Base-by-base conservation (phyloP, 2,329 filamentous ascomycete species). In the Diaporthe amygdali region DNA sequence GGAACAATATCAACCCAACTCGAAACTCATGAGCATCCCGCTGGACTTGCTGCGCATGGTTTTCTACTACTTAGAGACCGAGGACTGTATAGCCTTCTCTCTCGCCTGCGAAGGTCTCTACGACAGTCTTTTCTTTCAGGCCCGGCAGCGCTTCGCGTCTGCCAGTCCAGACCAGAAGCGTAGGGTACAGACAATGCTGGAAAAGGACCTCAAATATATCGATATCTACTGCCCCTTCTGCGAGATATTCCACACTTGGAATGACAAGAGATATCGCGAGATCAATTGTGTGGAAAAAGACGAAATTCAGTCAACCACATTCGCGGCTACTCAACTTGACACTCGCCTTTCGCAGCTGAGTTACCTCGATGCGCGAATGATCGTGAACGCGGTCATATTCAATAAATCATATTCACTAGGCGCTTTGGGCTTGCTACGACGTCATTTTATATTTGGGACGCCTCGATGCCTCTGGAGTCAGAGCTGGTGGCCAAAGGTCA, bases 261-360 rank as follows among this genome's bases (percentile, higher is more conserved):
- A 14, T 39, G 14, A 41, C 14, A 0, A 3, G 7, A 7, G 2
- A 2, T 56, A 56, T 22, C 54, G 34, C 22, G 2, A 9, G 0
- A 5, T 2, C 0, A 5, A 1, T 9, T 56, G 54, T 15, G n/a
- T 17, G n/a, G 54, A 56, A 20, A 17, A 17, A 12, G 14, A 17
- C 8, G 1, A 10, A 1, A n/a, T 22, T 34, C 0, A 10, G 0
- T 3, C 2, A 2, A 10, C n/a, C 5, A 2, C 20, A 34, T 27
- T 59, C 54, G 5, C 4, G 14, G 3, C 14, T n/a, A n/a, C n/a
- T n/a, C n/a, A n/a, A n/a, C n/a, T n/a, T n/a, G n/a, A 27, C 7
- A 9, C 7, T 2, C 7, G 8, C 22, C 54, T 8, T 12, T 5
- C 3, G 5, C 25, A 2, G 34, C 14, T 59, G 34, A 41, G 2